Evolutionary conservation across 1,284 basidiomycete species (phyloP), one percentile per base, ranked within the genome.

Genomic region (Phlebopus sp.): DNA sequence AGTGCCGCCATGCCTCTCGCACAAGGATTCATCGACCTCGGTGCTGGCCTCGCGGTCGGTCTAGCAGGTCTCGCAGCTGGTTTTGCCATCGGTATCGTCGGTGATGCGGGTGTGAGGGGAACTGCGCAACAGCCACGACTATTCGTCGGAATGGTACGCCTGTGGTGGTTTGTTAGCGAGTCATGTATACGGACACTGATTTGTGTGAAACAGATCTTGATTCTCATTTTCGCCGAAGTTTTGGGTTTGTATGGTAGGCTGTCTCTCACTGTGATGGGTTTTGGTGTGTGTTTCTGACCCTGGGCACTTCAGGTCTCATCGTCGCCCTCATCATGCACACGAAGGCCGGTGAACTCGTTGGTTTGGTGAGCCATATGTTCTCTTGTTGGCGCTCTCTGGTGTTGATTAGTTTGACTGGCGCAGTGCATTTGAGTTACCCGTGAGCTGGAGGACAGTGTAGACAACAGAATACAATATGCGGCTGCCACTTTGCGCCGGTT

Each of bases 11-110:
- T 85, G 79, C 71, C 81, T 14, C 81, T 92, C 49, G 91, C 86
- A 64, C 80, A 87, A 58, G 90, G 90, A 48, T 92, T 93, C 72
- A 81, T 94, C 54, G 91, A 94, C 67, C 86, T 95, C 52, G 91
- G 92, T 60, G 92, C 92, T 15, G 92, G 92, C 66, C 79, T 94
- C 37, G 83, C 88, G 2, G 90, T 92, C 66, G 92, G 92, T 59
- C 79, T 94, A 41, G 84, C 92, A 29, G 92, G 92, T 75, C 79
- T 95, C 34, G 90, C 92, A 14, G 92, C 92, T 46, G 92, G 92
- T 42, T 92, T 92, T 65, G 92, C 92, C 14, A 92, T 95, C 60
- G 92, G 95, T 55, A 91, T 97, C 64, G 95, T 98, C 50, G 93
- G 96, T 69, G 92, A 98, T 67, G 90, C 95, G 53, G 92, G 92